A percentile compares a stretch with the other conserved stretches of the same genome.
Evolutionary conservation across 495 filamentous ascomycete species (phyloP).

Genomic region (Penicillium diatomitis): DNA sequence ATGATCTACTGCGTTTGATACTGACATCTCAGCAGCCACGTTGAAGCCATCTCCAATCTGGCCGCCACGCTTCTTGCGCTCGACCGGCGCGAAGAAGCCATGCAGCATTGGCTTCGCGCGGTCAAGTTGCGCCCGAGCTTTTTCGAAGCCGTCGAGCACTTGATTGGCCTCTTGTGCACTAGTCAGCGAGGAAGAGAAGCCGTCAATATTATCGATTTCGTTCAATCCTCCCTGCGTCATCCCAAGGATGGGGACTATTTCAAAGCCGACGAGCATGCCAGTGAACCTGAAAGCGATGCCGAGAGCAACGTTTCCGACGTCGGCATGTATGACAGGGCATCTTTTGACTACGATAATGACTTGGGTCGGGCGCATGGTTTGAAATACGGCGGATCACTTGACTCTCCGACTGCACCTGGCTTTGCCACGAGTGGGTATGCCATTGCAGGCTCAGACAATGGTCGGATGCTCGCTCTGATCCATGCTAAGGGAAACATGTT

Average conservation of each 20-base stretch:
- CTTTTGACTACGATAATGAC: constrained; percentile 52
- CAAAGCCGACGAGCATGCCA: constrained; percentile 43
- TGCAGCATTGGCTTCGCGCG: constrained; percentile 75
- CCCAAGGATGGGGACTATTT: constrained; percentile 39
- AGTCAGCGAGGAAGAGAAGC: constrained; percentile 78
- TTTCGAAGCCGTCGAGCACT: constrained; percentile 94
- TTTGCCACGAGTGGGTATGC: constrained; percentile 80
- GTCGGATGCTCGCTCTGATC: constrained; percentile 80
- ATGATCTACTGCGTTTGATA: neutral
- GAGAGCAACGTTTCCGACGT: constrained; percentile 42
- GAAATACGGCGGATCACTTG: constrained; percentile 18
- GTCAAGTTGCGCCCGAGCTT: constrained; percentile 80
- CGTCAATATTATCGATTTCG: constrained; percentile 78
- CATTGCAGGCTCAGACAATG: constrained; percentile 83
- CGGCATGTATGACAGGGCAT: constrained; percentile 44
- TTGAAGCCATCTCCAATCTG: constrained; percentile 90
- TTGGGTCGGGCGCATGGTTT: constrained; percentile 15
- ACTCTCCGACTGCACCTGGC: constrained; percentile 34
- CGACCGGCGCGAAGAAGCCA: constrained; percentile 73
- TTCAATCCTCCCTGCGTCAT: constrained; percentile 66
- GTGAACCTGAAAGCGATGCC: constrained; percentile 46
- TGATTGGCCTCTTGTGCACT: constrained; percentile 79
- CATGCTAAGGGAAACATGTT: constrained; percentile 99
- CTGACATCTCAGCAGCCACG: constrained; percentile 50
- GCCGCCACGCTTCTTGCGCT: constrained; percentile 82